phyloP scores from a whole-genome alignment of 2,329 filamentous ascomycete species.

The Hawksworthiomyces lignivorus region DNA sequence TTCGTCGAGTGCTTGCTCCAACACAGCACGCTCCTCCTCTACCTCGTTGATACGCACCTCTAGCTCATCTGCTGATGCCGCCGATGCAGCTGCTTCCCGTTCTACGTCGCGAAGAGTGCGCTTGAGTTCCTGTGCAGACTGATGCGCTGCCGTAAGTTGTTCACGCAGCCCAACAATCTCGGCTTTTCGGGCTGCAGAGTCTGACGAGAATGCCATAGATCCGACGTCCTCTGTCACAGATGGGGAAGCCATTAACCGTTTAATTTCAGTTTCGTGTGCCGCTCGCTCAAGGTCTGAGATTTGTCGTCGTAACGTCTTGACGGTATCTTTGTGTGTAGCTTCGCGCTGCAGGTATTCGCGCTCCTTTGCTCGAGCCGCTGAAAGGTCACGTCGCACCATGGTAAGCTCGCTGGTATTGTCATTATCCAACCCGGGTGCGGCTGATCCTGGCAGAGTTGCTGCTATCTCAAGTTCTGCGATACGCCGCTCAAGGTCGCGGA shows the following conservation, averaged over 20 bases:
- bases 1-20: conserved; percentile 52
- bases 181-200: conserved; percentile 34
- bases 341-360: conserved; percentile 59
- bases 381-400: conserved; percentile 54
- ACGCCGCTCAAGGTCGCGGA: conserved; percentile 57
- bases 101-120: conserved; percentile 44
- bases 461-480: conserved; percentile 46
- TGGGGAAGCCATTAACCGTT: conserved; percentile 37
- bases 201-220: conserved; percentile 22
- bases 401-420: conserved; percentile 46
- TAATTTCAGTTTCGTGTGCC: conserved; percentile 54
- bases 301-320: conserved; percentile 57
- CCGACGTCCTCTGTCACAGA: conserved; percentile 35
- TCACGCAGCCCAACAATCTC: conserved; percentile 53
- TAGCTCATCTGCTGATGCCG: conserved; percentile 33
- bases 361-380: conserved; percentile 58
- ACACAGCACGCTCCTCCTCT: conserved; percentile 50
- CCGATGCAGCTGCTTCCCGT: conserved; percentile 31
- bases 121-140: conserved; percentile 48
- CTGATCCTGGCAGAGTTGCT: conserved; percentile 26
- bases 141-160: conserved; percentile 53
- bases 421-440: conserved; percentile 20
- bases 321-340: conserved; percentile 50
- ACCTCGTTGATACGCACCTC: conserved; percentile 47
- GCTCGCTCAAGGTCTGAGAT: conserved; percentile 61